Conservation (phyloP, 2,329 filamentous ascomycete genomes). For the Rhynchosporium secalis region DNA sequence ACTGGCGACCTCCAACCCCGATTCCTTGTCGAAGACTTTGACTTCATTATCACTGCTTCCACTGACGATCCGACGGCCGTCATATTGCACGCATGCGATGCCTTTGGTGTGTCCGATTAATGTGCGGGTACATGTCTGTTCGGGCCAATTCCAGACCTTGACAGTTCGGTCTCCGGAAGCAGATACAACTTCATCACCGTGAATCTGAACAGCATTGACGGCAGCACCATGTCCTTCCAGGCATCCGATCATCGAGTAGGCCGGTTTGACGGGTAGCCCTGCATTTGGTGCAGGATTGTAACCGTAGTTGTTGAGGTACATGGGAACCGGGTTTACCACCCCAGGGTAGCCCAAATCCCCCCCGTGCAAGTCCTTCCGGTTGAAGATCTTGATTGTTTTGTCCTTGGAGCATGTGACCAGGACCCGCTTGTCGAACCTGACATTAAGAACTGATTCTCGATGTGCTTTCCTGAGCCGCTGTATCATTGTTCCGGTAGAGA, state of each 20-base stretch:
- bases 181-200: constrained; percentile 83
- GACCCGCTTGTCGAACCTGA: constrained; percentile 87
- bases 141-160: constrained; percentile 91
- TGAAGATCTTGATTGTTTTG: constrained; percentile 96
- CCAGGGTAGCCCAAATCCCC: constrained; percentile 57
- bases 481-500: constrained; percentile 83
- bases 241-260: constrained; percentile 76
- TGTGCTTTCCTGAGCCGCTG: constrained; percentile 78
- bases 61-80: constrained; percentile 88
- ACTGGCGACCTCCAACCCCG: constrained; percentile 85
- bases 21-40: constrained; percentile 86
- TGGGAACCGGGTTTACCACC: constrained; percentile 53
- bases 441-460: constrained; percentile 86
- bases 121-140: constrained; percentile 72
- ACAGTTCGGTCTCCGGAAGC: constrained; percentile 92
- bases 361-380: constrained; percentile 65
- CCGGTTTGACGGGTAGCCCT: constrained; percentile 54
- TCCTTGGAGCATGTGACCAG: constrained; percentile 97
- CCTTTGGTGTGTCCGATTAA: constrained; percentile 89
- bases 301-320: constrained; percentile 54
- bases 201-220: constrained; percentile 93
- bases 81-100: constrained; percentile 96
- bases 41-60: constrained; percentile 96
- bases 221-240: constrained; percentile 85
- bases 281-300: constrained; percentile 48